These are phyloP conservation scores for Hydnum rufescens DNA, from an alignment of 768 basidiomycete genomes.

Conservation along the genomic window DNA sequence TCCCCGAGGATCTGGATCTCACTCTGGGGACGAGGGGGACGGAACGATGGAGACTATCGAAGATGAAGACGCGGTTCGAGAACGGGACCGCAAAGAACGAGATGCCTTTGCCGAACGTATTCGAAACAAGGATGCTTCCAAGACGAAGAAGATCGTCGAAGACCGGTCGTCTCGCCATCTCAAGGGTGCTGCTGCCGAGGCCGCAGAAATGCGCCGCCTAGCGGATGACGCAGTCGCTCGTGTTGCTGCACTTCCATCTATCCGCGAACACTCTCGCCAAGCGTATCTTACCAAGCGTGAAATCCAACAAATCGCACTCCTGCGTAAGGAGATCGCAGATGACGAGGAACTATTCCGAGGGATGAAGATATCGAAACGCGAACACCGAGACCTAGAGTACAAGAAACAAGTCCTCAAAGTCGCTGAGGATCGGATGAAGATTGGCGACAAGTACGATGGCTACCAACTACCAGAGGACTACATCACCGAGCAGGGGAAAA, in stretches of 20 bases:
- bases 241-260: conserved; percentile 37
- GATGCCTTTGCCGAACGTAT: conserved; percentile 90
- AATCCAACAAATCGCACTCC: conserved; percentile 82
- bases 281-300: conserved; percentile 95
- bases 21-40: conserved; percentile 11
- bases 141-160: conserved; percentile 77
- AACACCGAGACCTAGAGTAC: conserved; percentile 57
- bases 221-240: conserved; percentile 50
- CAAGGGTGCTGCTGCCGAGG: conserved; percentile 51
- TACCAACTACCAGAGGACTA: conserved; percentile 97
- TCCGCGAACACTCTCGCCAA: conserved; percentile 78
- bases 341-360: conserved; percentile 80
- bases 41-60: conserved; percentile 36
- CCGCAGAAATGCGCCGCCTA: conserved; percentile 55
- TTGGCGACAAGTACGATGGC: conserved; percentile 90
- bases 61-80: conserved; percentile 49
- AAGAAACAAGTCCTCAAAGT: conserved; percentile 85
- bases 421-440: conserved; percentile 84
- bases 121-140: conserved; percentile 59
- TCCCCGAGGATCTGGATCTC: conserved; percentile 21
- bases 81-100: conserved; percentile 69
- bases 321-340: conserved; percentile 84
- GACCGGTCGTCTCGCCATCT: conserved; percentile 62
- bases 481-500: conserved; percentile 93
- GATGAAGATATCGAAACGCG: conserved; percentile 76